A percentile compares a stretch with the other conserved stretches of the same genome.
Conservation (phyloP, 306 rosid species). For the Hippophae gyantsensis region DNA sequence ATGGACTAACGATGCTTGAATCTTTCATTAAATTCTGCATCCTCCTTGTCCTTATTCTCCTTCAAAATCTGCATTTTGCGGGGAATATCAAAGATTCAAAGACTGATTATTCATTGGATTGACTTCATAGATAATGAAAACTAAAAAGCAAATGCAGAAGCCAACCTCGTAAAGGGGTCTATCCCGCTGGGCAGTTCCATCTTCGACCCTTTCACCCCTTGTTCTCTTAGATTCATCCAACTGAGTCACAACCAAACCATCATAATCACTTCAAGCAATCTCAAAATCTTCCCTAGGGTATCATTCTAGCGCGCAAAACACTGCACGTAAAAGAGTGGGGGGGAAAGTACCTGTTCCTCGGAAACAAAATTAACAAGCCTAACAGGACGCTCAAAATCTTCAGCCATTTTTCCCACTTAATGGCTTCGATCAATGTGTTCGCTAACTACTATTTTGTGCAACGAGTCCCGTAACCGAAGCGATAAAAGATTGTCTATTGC, state of each 20-base stretch:
- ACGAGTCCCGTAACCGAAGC: no score
- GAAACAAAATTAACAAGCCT: conserved; percentile 83
- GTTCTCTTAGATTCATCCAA: conserved; percentile 60
- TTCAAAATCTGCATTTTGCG: conserved; percentile 48
- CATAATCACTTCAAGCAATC: not conserved
- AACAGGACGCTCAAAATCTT: conserved; percentile 45
- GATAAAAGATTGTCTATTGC: no score
- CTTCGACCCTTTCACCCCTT: conserved; percentile 83
- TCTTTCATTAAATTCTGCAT: conserved; percentile 83
- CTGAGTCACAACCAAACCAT: conserved; percentile 19
- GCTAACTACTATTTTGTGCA: no score
- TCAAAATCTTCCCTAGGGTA: not conserved
- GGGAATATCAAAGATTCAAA: not conserved
- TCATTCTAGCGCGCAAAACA: not conserved
- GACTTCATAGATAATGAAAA: not conserved
- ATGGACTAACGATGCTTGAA: conserved; percentile 81
- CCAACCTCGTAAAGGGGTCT: conserved; percentile 79
- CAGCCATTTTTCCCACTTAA: conserved; percentile 37
- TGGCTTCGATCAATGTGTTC: no score
- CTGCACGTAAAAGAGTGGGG: not conserved
- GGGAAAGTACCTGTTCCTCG: conserved; percentile 59
- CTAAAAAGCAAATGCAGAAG: not conserved
- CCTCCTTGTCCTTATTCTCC: conserved; percentile 84
- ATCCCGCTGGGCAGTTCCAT: conserved; percentile 84
- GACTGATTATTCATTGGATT: not conserved